Base-by-base conservation (phyloP, 2,329 filamentous ascomycete genomes). In the Diplocarpon rosae region DNA sequence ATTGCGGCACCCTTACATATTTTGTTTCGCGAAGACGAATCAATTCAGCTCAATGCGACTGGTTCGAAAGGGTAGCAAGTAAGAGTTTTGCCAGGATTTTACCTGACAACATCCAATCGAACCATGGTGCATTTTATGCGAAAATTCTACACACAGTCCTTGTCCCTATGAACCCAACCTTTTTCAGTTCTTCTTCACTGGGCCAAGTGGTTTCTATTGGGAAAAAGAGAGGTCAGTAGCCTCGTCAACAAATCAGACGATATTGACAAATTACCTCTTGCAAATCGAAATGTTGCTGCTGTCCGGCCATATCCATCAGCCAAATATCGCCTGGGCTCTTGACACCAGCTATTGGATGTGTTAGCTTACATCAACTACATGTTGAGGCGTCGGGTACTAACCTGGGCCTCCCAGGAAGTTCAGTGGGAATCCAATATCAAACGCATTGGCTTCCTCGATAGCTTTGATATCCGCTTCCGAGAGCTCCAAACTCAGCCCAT, bases 391-490 rank as follows among this genome's bases (percentile, higher is more conserved):
- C 4, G 20, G 7, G 20, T 24, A 24, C 20, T 24, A 24, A 24
- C 20, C 20, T 2, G 68, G 38, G 2, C 63, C 63, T 59, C 67
- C 72, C 3, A 83, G 59, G 53, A 86, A 76, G 57, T 66, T 75
- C 49, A 69, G 64, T 0, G 83, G 83, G 62, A 86, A 88, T 0
- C 81, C 82, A 32, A 75, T 56, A 39, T 85, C 75, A 51, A 86
- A 83, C 0, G 68, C 65, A 30, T 68, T 68, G 0, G 78, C 77
- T 5, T 57, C 65, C 48, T 88, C 83, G 46, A 88, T 78, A 53
- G 78, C 72, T 31, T 73, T 63, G 20, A 89, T 73, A 35, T 89
- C 80, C 47, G 80, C 70, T 0, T 68, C 59, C 0, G 66, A 72
- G 30, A 89, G 65, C 43, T 70, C 64, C 34, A 87, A 65, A 1